Evolutionary conservation across 2,329 filamentous ascomycete species (phyloP).

Genomic region (Fusarium tricinctum): DNA sequence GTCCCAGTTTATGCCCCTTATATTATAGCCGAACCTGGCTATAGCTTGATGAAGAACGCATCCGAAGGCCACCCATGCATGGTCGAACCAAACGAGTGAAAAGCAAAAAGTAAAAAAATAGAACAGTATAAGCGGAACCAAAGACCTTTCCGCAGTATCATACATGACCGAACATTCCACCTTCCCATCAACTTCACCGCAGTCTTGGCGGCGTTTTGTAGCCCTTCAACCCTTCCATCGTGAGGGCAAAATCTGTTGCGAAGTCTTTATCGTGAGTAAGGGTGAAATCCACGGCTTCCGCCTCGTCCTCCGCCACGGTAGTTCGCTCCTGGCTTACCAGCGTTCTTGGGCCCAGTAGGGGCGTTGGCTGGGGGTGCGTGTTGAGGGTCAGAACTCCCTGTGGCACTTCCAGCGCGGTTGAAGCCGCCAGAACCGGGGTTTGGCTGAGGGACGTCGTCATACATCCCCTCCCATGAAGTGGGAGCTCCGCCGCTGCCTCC

Average conservation of each 20-base stretch:
- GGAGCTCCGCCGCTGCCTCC: conserved; percentile 73
- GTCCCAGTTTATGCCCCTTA: conserved; percentile 8
- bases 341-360: conserved; percentile 96
- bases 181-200: conserved; percentile 20
- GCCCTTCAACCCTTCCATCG: conserved; percentile 6
- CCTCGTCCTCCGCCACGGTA: conserved; percentile 91
- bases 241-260: conserved; percentile 10
- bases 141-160: conserved; percentile 15
- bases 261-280: conserved; percentile 67
- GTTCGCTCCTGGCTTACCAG: conserved; percentile 89
- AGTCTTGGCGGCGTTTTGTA: conserved; percentile 8
- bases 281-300: conserved; percentile 81
- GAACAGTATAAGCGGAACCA: conserved; percentile 14
- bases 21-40: conserved; percentile 27
- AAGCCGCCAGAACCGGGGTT: conserved; percentile 66
- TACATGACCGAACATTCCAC: conserved; percentile 18
- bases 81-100: conserved; percentile 20
- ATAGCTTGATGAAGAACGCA: conserved; percentile 24
- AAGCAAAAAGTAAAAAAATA: conserved; percentile 2
- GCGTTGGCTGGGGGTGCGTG: conserved; percentile 71
- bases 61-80: conserved; percentile 14
- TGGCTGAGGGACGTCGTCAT: conserved; percentile 92
- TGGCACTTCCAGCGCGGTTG: conserved; percentile 58
- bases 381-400: conserved; percentile 58
- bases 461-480: conserved; percentile 98